These are phyloP conservation scores for Dendrocalamus latiflorus DNA, from an alignment of 202 grass and related monocot genomes.

Conservation along the genomic window DNA sequence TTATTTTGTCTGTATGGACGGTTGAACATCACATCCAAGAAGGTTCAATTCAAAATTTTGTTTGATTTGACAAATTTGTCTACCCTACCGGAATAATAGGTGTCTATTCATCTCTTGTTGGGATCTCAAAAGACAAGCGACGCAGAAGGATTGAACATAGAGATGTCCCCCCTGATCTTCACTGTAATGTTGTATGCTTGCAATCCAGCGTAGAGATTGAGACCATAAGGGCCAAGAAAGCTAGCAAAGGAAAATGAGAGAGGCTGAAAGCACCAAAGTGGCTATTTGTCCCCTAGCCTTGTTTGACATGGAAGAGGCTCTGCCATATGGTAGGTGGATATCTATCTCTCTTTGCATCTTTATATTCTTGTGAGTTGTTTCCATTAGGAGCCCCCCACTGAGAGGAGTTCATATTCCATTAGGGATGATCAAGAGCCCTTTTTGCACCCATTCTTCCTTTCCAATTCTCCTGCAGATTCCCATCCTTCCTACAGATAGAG, in stretches of 20 bases:
- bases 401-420: constrained; percentile 41
- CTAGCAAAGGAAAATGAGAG: background rate
- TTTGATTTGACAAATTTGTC: background rate
- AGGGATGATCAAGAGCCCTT: constrained; percentile 22
- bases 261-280: constrained; percentile 39
- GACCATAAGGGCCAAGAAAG: background rate
- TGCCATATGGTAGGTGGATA: constrained; percentile 4
- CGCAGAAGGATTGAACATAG: background rate
- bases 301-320: background rate
- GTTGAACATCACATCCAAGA: constrained; percentile 30
- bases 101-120: constrained; percentile 8
- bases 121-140: constrained; percentile 29
- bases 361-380: constrained; percentile 42
- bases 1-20: background rate
- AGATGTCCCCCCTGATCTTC: constrained; percentile 14
- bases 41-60: background rate
- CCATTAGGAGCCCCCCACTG: constrained; percentile 22
- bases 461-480: constrained; percentile 37
- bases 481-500: constrained; percentile 31
- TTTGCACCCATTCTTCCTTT: constrained; percentile 16
- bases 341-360: constrained; percentile 30
- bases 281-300: constrained; percentile 7
- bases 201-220: constrained; percentile 6
- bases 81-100: background rate
- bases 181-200: constrained; percentile 14